phyloP scores from a whole-genome alignment of 805 yeast species.

The Candida yuanshanica region DNA sequence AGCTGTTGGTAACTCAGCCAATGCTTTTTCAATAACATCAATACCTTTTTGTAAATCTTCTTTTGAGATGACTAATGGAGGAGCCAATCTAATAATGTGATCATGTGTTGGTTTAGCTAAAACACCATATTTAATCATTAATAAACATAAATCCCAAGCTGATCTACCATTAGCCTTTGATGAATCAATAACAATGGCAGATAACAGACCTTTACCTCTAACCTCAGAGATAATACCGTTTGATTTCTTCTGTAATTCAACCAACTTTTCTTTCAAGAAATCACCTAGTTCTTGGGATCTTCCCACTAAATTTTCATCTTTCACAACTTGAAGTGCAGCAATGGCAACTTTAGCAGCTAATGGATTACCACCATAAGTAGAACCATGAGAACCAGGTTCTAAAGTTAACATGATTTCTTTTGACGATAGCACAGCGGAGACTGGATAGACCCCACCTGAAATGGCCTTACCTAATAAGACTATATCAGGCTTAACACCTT shows the following conservation, averaged over 20 bases:
- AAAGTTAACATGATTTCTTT: slow-evolving; percentile 82
- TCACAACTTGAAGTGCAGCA: slow-evolving; percentile 87
- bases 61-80: slow-evolving; percentile 87
- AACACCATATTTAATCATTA: slow-evolving; percentile 84
- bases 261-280: slow-evolving; percentile 55
- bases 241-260: slow-evolving; percentile 44
- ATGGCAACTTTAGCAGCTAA: slow-evolving; percentile 88
- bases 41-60: slow-evolving; percentile 83
- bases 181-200: slow-evolving; percentile 89
- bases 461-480: slow-evolving; percentile 90
- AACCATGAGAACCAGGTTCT: slow-evolving; percentile 95
- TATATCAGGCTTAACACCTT: slow-evolving; percentile 77
- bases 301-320: slow-evolving; percentile 79
- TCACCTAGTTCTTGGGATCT: slow-evolving; percentile 71
- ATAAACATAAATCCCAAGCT: slow-evolving; percentile 93
- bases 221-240: slow-evolving; percentile 54
- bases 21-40: slow-evolving; percentile 57
- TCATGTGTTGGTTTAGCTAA: slow-evolving; percentile 97
- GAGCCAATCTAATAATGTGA: slow-evolving; percentile 91
- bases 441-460: slow-evolving; percentile 92
- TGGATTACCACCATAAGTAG: slow-evolving; percentile 97
- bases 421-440: slow-evolving; percentile 87
- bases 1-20: slow-evolving; percentile 49
- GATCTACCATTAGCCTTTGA: slow-evolving; percentile 79
- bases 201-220: slow-evolving; percentile 68